Evolutionary conservation across 257 asterid genomes (phyloP).

Genomic region (Orobanche coerulescens): DNA sequence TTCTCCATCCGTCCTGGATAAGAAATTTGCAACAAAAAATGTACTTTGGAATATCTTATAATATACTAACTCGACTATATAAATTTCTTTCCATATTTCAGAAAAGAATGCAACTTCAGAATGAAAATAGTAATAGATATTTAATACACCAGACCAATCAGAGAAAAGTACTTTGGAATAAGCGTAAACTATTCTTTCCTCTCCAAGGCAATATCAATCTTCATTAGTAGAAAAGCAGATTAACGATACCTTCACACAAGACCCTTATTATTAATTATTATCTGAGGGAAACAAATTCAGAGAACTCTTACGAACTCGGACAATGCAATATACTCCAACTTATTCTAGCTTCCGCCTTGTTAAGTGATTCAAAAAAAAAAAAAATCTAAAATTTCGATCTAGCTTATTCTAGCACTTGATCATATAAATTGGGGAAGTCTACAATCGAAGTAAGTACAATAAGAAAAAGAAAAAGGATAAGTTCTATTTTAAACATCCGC

Average conservation of each 20-base stretch:
- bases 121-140: background rate
- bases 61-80: too few species aligned
- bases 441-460: background rate
- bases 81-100: too few species aligned
- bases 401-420: conserved; percentile 3
- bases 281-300: background rate
- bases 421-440: background rate
- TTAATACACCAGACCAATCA: background rate
- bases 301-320: background rate
- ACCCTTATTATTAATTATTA: background rate
- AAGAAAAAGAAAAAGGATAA: background rate
- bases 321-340: conserved; percentile 10
- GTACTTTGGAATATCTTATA: too few species aligned
- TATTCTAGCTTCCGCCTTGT: background rate
- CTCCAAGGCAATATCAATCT: background rate
- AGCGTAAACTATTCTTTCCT: background rate
- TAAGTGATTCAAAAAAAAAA: conserved; percentile 5
- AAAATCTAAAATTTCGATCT: background rate
- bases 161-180: background rate
- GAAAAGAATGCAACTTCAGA: background rate
- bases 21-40: conserved; percentile 1
- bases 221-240: background rate
- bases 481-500: background rate
- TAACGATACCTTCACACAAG: background rate
- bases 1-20: background rate